Conservation (phyloP, 768 basidiomycete species). For the Lyophyllum shimeji region DNA sequence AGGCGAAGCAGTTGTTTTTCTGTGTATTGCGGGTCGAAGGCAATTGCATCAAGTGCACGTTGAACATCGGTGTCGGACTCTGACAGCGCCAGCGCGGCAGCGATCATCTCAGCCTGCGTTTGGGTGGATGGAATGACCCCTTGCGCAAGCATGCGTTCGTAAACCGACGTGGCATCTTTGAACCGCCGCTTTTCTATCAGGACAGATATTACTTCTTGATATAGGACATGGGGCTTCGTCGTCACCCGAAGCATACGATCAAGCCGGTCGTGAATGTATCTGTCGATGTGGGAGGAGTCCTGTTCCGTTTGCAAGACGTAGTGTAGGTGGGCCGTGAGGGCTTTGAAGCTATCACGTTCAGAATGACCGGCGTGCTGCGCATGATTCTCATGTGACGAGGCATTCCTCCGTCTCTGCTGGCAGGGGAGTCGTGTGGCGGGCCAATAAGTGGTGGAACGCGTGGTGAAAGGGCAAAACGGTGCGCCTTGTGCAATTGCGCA, state of each 20-base stretch:
- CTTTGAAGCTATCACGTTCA: neutral
- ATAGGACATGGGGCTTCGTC: conserved; percentile 4
- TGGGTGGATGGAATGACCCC: conserved; percentile 35
- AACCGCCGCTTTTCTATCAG: conserved; percentile 39
- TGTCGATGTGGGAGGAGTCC: neutral
- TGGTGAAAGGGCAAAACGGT: neutral
- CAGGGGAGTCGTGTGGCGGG: neutral
- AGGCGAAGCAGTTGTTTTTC: conserved; percentile 27
- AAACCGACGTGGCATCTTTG: conserved; percentile 37
- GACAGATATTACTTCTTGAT: conserved; percentile 28
- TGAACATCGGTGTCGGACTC: conserved; percentile 16
- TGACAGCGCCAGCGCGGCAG: conserved; percentile 27
- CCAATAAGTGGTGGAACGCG: neutral
- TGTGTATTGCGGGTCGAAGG: conserved; percentile 24
- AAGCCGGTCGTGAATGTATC: conserved; percentile 6
- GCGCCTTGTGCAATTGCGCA: neutral
- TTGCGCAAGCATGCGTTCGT: conserved; percentile 40
- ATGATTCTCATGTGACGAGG: neutral
- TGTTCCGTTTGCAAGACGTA: neutral
- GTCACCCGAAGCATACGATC: neutral
- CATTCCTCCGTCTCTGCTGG: neutral
- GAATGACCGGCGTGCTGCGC: neutral
- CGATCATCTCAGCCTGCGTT: conserved; percentile 41
- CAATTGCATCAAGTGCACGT: conserved; percentile 17
- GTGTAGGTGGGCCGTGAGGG: neutral